These are phyloP conservation scores for Rhodotorula paludigena DNA, from an alignment of 768 basidiomycete genomes.

Conservation along the genomic window DNA sequence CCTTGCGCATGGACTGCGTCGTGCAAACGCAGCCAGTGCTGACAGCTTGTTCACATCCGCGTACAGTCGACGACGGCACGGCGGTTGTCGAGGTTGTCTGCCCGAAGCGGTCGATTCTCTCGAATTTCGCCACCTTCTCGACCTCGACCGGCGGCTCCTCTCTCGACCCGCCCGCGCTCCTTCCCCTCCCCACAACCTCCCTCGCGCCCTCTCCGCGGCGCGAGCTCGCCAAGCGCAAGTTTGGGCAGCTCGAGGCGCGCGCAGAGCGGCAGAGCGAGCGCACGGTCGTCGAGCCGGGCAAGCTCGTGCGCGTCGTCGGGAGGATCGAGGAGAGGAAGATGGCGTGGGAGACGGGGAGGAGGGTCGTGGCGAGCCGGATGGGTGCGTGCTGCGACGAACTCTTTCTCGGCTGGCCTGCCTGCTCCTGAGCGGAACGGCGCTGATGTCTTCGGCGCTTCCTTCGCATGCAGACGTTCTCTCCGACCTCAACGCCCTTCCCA, in stretches of 20 bases:
- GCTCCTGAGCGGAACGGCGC: background rate
- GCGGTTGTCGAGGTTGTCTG: conserved; percentile 12
- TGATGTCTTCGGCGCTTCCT: background rate
- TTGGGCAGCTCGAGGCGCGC: background rate
- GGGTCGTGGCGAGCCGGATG: conserved; percentile 9
- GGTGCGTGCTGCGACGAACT: conserved; percentile 3
- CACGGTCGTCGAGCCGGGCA: background rate
- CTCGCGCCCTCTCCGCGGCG: background rate
- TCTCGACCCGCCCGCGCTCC: background rate
- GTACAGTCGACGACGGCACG: conserved; percentile 34
- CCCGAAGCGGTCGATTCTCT: background rate
- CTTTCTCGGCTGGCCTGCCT: no score
- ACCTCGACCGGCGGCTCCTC: background rate
- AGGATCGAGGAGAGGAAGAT: conserved; percentile 2
- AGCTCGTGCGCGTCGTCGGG: conserved; percentile 13
- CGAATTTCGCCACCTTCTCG: background rate
- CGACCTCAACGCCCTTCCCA: background rate
- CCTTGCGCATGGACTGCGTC: no score
- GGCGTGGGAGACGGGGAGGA: background rate
- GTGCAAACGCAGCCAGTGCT: no score
- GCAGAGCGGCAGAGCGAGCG: background rate
- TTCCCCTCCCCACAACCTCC: no score
- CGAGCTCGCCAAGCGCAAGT: background rate
- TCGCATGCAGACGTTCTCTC: background rate
- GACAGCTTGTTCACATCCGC: background rate